Percentiles rank a stretch among this genome's conserved stretches.
Conservation (phyloP, 371 early-diverging fungal species). For the Rhizopus arrhizus region DNA sequence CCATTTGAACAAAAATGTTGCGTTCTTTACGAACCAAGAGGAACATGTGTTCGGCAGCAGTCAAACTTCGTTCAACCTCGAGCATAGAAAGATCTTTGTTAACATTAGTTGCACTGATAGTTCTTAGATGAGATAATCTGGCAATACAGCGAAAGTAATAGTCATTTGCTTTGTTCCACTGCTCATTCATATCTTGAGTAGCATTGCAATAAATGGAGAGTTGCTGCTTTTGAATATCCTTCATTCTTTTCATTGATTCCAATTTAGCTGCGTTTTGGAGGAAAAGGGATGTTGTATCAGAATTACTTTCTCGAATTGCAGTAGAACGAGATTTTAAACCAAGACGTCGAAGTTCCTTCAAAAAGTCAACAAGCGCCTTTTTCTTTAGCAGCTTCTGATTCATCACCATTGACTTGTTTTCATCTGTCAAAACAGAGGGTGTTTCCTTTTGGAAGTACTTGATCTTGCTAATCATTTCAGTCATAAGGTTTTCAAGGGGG, state of each 20-base stretch:
- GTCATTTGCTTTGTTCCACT: conserved; percentile 68
- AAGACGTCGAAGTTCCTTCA: conserved; percentile 77
- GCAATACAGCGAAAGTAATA: conserved; percentile 77
- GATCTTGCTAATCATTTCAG: conserved; percentile 53
- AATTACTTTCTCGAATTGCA: conserved; percentile 42
- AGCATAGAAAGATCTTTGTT: conserved; percentile 71
- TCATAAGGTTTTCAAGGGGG: conserved; percentile 52
- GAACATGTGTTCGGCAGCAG: conserved; percentile 75
- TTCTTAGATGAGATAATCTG: conserved; percentile 67
- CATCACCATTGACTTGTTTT: conserved; percentile 69
- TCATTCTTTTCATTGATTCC: conserved; percentile 29
- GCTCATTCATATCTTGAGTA: conserved; percentile 34
- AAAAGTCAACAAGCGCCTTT: conserved; percentile 85
- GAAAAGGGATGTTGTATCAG: conserved; percentile 42
- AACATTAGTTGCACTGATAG: conserved; percentile 55
- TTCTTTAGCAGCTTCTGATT: conserved; percentile 81
- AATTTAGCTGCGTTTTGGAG: conserved; percentile 37
- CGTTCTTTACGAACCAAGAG: conserved; percentile 67
- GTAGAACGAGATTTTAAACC: conserved; percentile 77
- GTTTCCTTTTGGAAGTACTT: conserved; percentile 70
- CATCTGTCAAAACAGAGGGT: conserved; percentile 63
- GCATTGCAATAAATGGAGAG: conserved; percentile 29
- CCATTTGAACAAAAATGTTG: conserved; percentile 38
- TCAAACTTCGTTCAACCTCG: conserved; percentile 72
- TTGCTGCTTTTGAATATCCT: conserved; percentile 32